Percentiles rank a stretch among this genome's conserved stretches.
These are phyloP conservation scores for Termitomyces sp. DNA, from an alignment of 768 basidiomycete species.

Conservation along the genomic window DNA sequence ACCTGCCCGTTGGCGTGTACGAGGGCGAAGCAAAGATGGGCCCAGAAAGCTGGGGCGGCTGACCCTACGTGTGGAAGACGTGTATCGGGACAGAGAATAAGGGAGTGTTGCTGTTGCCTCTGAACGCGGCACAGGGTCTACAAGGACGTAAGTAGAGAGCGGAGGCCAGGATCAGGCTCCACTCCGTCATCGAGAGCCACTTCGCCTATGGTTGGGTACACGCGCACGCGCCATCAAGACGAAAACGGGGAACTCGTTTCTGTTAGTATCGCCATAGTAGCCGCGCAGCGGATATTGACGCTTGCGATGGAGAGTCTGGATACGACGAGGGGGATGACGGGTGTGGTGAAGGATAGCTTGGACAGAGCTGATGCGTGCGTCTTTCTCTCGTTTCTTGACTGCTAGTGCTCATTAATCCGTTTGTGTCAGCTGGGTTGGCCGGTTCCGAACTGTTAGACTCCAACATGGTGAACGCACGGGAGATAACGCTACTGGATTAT, in stretches of 20 bases:
- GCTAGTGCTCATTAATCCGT: neutral
- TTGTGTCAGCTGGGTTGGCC: constrained; percentile 5
- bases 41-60: constrained; percentile 37
- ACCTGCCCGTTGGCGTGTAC: constrained; percentile 71
- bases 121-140: constrained; percentile 28
- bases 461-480: constrained; percentile 7
- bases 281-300: constrained; percentile 78
- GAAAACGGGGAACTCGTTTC: constrained; percentile 24
- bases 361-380: constrained; percentile 83
- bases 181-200: constrained; percentile 29
- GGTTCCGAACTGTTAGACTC: neutral
- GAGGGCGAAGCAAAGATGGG: constrained; percentile 79
- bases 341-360: constrained; percentile 83
- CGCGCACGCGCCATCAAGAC: constrained; percentile 20
- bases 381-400: constrained; percentile 9
- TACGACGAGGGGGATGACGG: constrained; percentile 86
- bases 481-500: neutral
- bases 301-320: constrained; percentile 91
- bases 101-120: constrained; percentile 35
- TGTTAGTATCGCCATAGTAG: constrained; percentile 60
- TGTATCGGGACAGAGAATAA: constrained; percentile 18
- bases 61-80: constrained; percentile 14
- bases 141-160: constrained; percentile 36
- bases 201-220: constrained; percentile 22
- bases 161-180: constrained; percentile 31